Evolutionary conservation across 108 stramenopile genomes (phyloP), one percentile per base, ranked within the genome.

Genomic region (Cyclostephanos tholiformis): DNA sequence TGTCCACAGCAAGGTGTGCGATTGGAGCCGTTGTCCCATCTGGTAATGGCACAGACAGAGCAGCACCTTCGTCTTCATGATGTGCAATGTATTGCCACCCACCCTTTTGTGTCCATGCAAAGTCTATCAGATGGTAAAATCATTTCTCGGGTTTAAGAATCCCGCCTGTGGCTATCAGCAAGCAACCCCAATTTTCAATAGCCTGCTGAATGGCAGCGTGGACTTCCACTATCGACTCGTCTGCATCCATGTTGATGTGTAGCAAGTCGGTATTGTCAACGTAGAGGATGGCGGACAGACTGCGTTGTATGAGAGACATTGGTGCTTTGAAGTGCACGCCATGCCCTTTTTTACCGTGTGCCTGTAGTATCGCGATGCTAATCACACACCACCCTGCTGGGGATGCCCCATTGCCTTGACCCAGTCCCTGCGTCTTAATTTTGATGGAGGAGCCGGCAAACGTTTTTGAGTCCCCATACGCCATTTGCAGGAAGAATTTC

Each of bases 101-200:
- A 0, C 72, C 72, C 17, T 55, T 41, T 4, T 7, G 35, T 19
- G 20, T 29, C 63, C 72, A 65, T 2, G 17, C 46, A 19, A 71
- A 71, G 44, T 38, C 22, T 19, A 71, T 49, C 16, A 71, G 48
- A 39, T 71, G 48, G 13, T 63, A 64, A 39, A 65, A 65, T 36
- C 72, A 73, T 27, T 73, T 73, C 0, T 26, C 35, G n/a, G 72
- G 72, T 39, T 73, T 73, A 29, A 51, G 51, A 10, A 63, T 26
- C 14, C 72, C 63, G 9, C 72, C 72, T 4, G 63, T 51, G 7
- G 51, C 72, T 23, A 65, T 63, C 8, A 73, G 35, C 23, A 56
- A 26, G 14, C 63, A 13, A 0, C 71, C 48, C 71, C 61, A 72
- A n/a, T 20, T 70, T 0, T 16, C 1, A 6, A 70, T 11, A 23